Conservation (phyloP, 2,329 filamentous ascomycete species). For the Fusarium haematococcum region DNA sequence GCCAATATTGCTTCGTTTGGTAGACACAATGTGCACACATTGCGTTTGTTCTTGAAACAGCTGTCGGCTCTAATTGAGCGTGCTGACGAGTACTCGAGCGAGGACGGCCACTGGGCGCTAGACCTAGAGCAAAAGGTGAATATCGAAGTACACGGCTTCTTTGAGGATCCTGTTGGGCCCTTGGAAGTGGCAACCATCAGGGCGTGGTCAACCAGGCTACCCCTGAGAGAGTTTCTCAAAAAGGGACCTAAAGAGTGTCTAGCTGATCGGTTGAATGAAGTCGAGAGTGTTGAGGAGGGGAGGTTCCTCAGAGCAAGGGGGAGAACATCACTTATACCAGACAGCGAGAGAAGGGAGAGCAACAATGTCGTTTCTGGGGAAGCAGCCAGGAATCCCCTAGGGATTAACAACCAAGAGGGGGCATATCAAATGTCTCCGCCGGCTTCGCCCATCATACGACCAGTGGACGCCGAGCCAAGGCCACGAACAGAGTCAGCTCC, state of each 20-base stretch:
- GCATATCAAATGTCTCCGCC: constrained; percentile 38
- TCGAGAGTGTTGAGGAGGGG: constrained; percentile 47
- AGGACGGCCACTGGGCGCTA: constrained; percentile 57
- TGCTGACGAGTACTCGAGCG: constrained; percentile 48
- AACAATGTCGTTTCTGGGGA: constrained; percentile 7
- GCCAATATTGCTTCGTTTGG: constrained; percentile 67
- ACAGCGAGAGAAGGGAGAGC: not conserved
- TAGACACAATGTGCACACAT: constrained; percentile 59
- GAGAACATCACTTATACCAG: constrained; percentile 40
- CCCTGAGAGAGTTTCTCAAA: constrained; percentile 65
- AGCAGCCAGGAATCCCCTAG: constrained; percentile 48
- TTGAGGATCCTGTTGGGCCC: constrained; percentile 61
- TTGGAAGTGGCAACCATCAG: constrained; percentile 54
- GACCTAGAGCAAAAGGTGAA: constrained; percentile 65
- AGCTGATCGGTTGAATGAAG: constrained; percentile 61
- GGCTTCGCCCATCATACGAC: constrained; percentile 48
- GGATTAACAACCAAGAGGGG: constrained; percentile 45
- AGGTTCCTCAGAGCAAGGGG: constrained; percentile 47
- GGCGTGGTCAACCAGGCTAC: constrained; percentile 63
- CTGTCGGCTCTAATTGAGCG: constrained; percentile 48
- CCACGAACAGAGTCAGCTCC: constrained; percentile 46
- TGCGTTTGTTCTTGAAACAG: constrained; percentile 55
- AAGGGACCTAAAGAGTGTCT: constrained; percentile 68
- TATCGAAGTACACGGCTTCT: constrained; percentile 69
- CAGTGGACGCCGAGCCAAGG: constrained; percentile 40